phyloP scores from a whole-genome alignment of 371 early-diverging fungal genomes.

The Entomophthora muscae region DNA sequence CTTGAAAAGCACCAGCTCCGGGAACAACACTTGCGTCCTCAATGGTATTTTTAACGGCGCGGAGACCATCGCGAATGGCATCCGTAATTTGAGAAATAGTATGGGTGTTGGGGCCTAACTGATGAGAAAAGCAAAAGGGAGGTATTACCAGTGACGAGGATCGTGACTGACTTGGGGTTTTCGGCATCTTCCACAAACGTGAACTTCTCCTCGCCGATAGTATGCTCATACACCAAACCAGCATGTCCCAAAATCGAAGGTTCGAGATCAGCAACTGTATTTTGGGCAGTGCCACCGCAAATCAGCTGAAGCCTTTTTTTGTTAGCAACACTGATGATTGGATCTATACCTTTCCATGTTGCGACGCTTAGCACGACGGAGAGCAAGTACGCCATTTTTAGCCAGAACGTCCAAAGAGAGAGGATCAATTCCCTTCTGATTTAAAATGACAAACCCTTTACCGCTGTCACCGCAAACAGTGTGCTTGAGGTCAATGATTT shows the following conservation, averaged over 20 bases:
- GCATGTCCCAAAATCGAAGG: slow-evolving; percentile 85
- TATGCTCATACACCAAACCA: slow-evolving; percentile 90
- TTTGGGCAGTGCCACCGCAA: slow-evolving; percentile 96
- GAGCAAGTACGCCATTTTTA: slow-evolving; percentile 92
- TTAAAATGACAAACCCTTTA: slow-evolving; percentile 92
- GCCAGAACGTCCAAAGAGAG: slow-evolving; percentile 95
- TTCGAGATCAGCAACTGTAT: slow-evolving; percentile 91
- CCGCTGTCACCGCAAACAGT: slow-evolving; percentile 59
- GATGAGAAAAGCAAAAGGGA: background rate
- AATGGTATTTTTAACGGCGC: slow-evolving; percentile 93
- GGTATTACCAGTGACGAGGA: slow-evolving; percentile 76
- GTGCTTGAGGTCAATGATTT: slow-evolving; percentile 95
- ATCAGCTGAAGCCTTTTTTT: slow-evolving; percentile 62
- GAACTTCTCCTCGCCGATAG: slow-evolving; percentile 97
- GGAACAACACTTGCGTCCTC: slow-evolving; percentile 85
- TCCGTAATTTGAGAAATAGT: slow-evolving; percentile 92
- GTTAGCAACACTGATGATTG: background rate
- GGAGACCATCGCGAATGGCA: slow-evolving; percentile 96
- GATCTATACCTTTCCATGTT: slow-evolving; percentile 96
- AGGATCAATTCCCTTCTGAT: slow-evolving; percentile 99
- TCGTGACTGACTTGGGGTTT: slow-evolving; percentile 86
- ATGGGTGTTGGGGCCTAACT: slow-evolving; percentile 75
- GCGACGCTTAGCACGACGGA: slow-evolving; percentile 98
- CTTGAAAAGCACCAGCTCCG: slow-evolving; percentile 95
- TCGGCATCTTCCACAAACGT: slow-evolving; percentile 98